Conservation (phyloP, 2,329 filamentous ascomycete species). For the Zasmidium angulare region DNA sequence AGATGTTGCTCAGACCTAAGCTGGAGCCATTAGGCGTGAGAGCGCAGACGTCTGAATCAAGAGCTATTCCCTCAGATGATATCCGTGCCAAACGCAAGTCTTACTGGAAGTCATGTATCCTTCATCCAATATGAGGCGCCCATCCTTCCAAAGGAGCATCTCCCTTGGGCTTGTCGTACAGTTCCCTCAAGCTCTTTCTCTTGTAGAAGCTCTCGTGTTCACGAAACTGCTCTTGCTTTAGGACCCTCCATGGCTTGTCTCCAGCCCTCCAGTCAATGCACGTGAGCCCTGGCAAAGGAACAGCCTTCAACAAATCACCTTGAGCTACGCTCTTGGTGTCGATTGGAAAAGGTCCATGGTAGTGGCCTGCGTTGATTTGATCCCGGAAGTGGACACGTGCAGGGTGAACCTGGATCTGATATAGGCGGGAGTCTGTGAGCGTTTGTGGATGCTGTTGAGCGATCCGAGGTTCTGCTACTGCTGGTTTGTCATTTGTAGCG, state of each 20-base stretch:
- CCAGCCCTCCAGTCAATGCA: constrained; percentile 38
- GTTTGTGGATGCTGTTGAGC: constrained; percentile 14
- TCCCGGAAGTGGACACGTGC: constrained; percentile 43
- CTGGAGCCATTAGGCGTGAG: no score
- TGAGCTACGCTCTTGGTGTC: constrained; percentile 30
- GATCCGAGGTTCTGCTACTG: constrained; percentile 4
- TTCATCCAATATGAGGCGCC: no score
- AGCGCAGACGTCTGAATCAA: no score
- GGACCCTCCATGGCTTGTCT: constrained; percentile 36
- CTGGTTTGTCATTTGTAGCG: constrained; percentile 15
- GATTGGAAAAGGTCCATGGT: constrained; percentile 33
- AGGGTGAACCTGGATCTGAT: constrained; percentile 43
- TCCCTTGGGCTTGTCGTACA: constrained; percentile 22
- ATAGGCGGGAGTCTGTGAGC: constrained; percentile 32
- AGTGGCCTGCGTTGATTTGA: constrained; percentile 37
- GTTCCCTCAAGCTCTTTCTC: constrained; percentile 35
- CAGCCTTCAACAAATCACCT: constrained; percentile 40
- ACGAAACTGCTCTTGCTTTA: constrained; percentile 29
- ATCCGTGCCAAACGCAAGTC: no score
- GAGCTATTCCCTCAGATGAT: no score
- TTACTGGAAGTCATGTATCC: no score
- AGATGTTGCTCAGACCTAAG: no score
- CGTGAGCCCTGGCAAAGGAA: constrained; percentile 43
- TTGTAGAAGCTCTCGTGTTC: constrained; percentile 26
- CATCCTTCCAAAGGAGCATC: no score